phyloP scores from a whole-genome alignment of 2,329 filamentous ascomycete genomes.

The Dothideomycetes sp. region DNA sequence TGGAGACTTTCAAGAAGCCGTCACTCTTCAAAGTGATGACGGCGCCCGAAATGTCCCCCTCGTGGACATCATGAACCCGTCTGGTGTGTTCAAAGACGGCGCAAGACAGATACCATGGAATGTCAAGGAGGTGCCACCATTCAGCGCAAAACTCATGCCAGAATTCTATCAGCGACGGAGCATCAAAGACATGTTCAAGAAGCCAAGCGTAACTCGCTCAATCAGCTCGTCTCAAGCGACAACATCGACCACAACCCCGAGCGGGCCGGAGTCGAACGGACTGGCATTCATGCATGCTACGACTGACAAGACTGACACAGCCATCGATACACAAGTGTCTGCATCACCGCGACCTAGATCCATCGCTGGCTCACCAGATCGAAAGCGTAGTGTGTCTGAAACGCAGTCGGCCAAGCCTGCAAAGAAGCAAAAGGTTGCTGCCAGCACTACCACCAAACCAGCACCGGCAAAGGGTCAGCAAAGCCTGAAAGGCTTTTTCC shows the following conservation, averaged over 20 bases:
- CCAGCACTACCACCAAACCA: slow-evolving; percentile 14
- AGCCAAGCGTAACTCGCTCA: slow-evolving; percentile 13
- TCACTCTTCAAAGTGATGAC: slow-evolving; percentile 37
- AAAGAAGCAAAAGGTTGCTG: slow-evolving; percentile 42
- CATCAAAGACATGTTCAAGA: slow-evolving; percentile 90
- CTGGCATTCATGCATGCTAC: not conserved
- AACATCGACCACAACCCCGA: not conserved
- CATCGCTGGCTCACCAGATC: slow-evolving; percentile 1
- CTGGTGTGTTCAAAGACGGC: slow-evolving; percentile 59
- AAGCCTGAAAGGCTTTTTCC: slow-evolving; percentile 72
- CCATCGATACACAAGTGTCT: too few species aligned
- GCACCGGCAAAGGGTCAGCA: slow-evolving; percentile 34
- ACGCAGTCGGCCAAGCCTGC: slow-evolving; percentile 19
- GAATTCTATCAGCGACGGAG: slow-evolving; percentile 77
- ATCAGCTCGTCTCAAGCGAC: not conserved
- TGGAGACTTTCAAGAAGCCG: slow-evolving; percentile 55
- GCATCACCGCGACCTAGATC: not conserved
- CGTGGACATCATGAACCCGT: slow-evolving; percentile 66
- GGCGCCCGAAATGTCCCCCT: slow-evolving; percentile 36
- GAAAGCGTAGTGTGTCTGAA: slow-evolving; percentile 25
- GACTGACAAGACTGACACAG: not conserved
- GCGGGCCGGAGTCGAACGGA: not conserved
- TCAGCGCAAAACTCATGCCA: slow-evolving; percentile 73
- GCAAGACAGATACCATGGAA: slow-evolving; percentile 55
- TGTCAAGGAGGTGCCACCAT: slow-evolving; percentile 54